Base-by-base conservation (phyloP, 371 early-diverging fungal genomes). In the Mucor plumbeus region DNA sequence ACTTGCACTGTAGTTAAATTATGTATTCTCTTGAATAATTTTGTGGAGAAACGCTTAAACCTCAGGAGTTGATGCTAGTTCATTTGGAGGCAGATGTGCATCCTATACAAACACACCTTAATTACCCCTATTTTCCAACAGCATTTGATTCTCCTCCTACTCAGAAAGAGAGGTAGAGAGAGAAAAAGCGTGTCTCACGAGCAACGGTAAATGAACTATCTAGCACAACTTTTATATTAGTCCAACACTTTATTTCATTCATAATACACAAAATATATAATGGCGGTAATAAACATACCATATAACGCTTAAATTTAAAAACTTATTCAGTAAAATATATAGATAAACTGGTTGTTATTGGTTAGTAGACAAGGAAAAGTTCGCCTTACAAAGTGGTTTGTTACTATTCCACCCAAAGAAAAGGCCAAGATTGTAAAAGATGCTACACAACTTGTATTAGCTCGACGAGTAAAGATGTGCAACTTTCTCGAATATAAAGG, bases 401-500 rank as follows among this genome's bases (percentile, higher is more conserved):
- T 89, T 7, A 94, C 96, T 35, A 86, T 97, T 70, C 83, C 91
- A 43, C 86, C 85, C 17, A 97, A 97, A 82, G 97, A 98, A 73
- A 98, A 97, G 78, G 76, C 88, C 53, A 97, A 97, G 78, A 95
- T 94, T 69, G 90, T 97, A 56, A 97, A 96, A 77, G 97, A 99
- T 64, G 95, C 97, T 36, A 92, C 93, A 43, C 92, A 93, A 61
- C 86, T 94, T 19, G 97, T 98, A 1, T 85, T 99, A 13, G 84
- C 94, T 53, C 81, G 99, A 73, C 84, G 92, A 74, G 87, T 96
- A 13, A 97, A 96, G 78, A 95, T 97, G 94, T 98, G 98, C 81
- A 99, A 99, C 72, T 97, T 99, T 69, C 78, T 99, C 63, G 98
- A 98, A 81, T 97, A 95, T 76, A 95, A 95, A 86, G 95, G 94